Conservation (phyloP, 768 basidiomycete species). For the Termitomyces sp. region DNA sequence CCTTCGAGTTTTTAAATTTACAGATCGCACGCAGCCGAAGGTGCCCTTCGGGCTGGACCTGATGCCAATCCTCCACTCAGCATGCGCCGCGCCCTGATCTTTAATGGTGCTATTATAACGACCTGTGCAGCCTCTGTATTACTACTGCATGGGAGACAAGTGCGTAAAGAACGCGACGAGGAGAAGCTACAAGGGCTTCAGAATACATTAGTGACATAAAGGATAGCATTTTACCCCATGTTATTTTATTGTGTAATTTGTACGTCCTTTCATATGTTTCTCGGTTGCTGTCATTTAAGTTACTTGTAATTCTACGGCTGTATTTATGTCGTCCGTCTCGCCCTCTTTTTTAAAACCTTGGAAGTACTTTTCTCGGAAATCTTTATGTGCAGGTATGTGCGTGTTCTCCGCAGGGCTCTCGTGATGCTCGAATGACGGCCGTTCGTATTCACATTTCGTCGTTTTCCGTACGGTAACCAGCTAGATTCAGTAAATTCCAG, state of each 20-base stretch:
- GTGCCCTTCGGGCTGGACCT: constrained; percentile 62
- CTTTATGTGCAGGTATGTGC: constrained; percentile 80
- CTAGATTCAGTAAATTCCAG: constrained; percentile 36
- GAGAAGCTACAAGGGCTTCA: constrained; percentile 31
- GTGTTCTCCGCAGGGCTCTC: constrained; percentile 16
- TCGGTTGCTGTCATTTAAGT: background rate
- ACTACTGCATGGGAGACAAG: constrained; percentile 59
- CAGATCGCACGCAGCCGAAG: constrained; percentile 47
- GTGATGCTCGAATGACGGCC: constrained; percentile 52
- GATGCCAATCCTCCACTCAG: constrained; percentile 69
- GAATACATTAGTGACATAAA: background rate
- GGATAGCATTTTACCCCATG: background rate
- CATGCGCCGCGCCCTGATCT: constrained; percentile 67
- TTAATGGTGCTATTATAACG: constrained; percentile 56
- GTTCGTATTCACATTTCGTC: constrained; percentile 40
- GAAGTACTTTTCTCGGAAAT: constrained; percentile 88
- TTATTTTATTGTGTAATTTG: too few species aligned
- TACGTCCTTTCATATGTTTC: background rate
- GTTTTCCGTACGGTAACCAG: constrained; percentile 88
- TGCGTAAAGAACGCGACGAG: constrained; percentile 62
- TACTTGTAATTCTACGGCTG: background rate
- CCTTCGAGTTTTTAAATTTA: background rate
- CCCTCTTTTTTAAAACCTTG: constrained; percentile 64
- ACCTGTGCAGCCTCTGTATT: constrained; percentile 40
- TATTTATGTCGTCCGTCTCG: background rate